phyloP scores from a whole-genome alignment of 2,329 filamentous ascomycete species.

The Purpureocillium takamizusanense region DNA sequence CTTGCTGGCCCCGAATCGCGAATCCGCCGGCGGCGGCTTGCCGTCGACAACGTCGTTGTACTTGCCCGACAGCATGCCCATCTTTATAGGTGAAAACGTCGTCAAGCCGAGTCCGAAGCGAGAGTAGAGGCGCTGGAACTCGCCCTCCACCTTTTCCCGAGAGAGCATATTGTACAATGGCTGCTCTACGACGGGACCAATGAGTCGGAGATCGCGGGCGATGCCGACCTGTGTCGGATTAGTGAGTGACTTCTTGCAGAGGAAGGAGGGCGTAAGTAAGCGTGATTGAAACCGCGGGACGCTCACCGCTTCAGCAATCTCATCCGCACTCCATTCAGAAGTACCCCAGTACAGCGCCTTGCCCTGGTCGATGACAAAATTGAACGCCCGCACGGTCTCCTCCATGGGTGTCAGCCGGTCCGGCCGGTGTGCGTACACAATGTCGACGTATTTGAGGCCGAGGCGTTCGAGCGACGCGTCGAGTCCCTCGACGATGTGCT shows the following conservation, averaged over 20 bases:
- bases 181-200: conserved; percentile 59
- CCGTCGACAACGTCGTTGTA: conserved; percentile 49
- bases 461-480: conserved; percentile 49
- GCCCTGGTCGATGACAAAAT: conserved; percentile 58
- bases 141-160: conserved; percentile 52
- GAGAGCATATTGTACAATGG: conserved; percentile 57
- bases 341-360: conserved; percentile 66
- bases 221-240: conserved; percentile 20
- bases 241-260: too few species aligned
- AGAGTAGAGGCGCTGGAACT: conserved; percentile 50
- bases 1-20: conserved; percentile 45
- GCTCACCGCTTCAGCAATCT: conserved; percentile 51
- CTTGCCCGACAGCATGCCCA: conserved; percentile 56
- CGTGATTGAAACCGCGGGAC: too few species aligned
- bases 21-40: conserved; percentile 34
- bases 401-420: conserved; percentile 62
- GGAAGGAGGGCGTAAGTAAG: too few species aligned
- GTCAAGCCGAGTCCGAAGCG: conserved; percentile 48
- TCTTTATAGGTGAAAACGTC: conserved; percentile 49
- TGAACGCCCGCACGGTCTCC: conserved; percentile 62
- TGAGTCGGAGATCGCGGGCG: conserved; percentile 49
- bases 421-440: conserved; percentile 60
- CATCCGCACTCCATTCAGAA: conserved; percentile 57
- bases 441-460: conserved; percentile 54
- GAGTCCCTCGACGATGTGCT: conserved; percentile 61